Conservation (phyloP, 1,139 yeast species). For the Suhomyces kunorum region DNA sequence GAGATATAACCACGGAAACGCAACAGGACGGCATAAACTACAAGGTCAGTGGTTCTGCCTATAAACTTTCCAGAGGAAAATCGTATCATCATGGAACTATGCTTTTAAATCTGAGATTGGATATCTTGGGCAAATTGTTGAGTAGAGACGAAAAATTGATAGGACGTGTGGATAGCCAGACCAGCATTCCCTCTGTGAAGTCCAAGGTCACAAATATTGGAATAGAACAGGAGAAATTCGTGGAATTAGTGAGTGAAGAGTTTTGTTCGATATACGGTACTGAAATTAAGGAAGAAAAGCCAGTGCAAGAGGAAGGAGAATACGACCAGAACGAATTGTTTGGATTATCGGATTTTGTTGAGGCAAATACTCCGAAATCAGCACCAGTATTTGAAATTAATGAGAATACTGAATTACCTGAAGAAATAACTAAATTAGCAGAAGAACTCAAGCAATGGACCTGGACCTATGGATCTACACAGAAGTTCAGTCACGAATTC, state of each 20-base stretch:
- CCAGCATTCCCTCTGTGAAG: slow-evolving; percentile 72
- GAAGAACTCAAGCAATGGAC: slow-evolving; percentile 56
- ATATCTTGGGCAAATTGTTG: slow-evolving; percentile 57
- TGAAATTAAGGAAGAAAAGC: slow-evolving; percentile 5
- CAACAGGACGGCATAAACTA: slow-evolving; percentile 32
- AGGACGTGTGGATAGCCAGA: slow-evolving; percentile 55
- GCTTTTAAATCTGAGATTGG: slow-evolving; percentile 70
- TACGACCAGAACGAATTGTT: slow-evolving; percentile 36
- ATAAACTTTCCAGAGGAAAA: slow-evolving; percentile 76
- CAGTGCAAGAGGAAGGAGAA: slow-evolving; percentile 11
- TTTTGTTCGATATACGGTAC: slow-evolving; percentile 43
- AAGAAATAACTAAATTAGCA: slow-evolving; percentile 45
- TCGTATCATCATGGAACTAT: slow-evolving; percentile 97
- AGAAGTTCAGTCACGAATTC: slow-evolving; percentile 56
- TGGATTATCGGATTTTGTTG: slow-evolving; percentile 37
- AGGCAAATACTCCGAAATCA: slow-evolving; percentile 14
- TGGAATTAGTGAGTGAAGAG: slow-evolving; percentile 45
- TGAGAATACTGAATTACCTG: slow-evolving; percentile 42
- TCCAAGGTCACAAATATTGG: slow-evolving; percentile 72
- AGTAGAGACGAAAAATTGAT: slow-evolving; percentile 45
- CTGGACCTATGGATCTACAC: slow-evolving; percentile 76
- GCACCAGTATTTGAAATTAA: slow-evolving; percentile 25
- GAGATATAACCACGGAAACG: slow-evolving; percentile 63
- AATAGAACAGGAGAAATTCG: slow-evolving; percentile 48
- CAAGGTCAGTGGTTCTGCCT: slow-evolving; percentile 90